Evolutionary conservation across 495 filamentous ascomycete species (phyloP), one percentile per base, ranked within the genome.

Genomic region (Antarctomyces pellizariae): DNA sequence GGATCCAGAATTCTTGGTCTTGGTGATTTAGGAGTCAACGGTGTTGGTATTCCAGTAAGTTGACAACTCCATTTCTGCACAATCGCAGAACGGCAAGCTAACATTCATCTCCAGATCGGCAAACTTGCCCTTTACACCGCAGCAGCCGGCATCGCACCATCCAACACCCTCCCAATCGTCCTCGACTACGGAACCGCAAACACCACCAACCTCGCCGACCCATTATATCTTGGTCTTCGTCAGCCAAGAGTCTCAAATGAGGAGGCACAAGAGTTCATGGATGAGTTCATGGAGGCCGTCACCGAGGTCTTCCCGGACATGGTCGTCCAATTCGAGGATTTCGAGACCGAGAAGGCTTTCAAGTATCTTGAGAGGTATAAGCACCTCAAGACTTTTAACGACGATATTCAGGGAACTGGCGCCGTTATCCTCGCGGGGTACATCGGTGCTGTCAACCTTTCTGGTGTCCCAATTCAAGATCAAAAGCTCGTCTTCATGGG

Each of bases 241-340:
- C 61, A 68, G 29, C 73, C 75, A 48, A 84, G 90, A 51, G 59
- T 84, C 24, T 59, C 68, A 8, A 56, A 75, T 14, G 61, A 79
- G 25, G 75, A 90, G 44, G 80, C 86, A 50, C 65, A 70, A 41
- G 83, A 84, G 38, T 95, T 95, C 48, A 59, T 97, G 62, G 86
- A 95, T 41, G 86, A 95, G 58, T 65, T 97, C 52, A 97, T 97
- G 86, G 57, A 68, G 41, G 86, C 86, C 28, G 62, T 79, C 20
- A 75, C 71, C 21, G 79, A 86, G 44, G 71, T 76, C 32, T 90
- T 65, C 67, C 82, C 82, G 11, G 67, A 78, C 32, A 89, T 97
- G 56, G 70, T 97, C 29, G 76, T 97, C 34, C 86, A 97, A 49
- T 97, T 91, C 37, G 86, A 97, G 52, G 86, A 97, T 36, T 95